Evolutionary conservation across 179 eudicot species (phyloP).

Genomic region (Silene noctiflora): DNA sequence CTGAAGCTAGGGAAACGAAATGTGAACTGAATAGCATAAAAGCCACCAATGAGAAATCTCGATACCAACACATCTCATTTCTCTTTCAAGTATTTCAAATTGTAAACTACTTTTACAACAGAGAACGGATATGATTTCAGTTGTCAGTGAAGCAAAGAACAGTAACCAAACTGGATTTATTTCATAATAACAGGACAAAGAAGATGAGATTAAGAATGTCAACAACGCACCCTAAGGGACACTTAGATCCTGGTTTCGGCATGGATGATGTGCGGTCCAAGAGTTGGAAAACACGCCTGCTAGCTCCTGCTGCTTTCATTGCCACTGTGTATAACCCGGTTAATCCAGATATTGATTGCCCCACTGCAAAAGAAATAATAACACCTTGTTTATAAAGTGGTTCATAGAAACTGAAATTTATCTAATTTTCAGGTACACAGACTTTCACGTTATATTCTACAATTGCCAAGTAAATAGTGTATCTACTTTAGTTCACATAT

Average conservation of each 20-base stretch:
- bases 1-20: background rate
- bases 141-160: background rate
- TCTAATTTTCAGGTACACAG: background rate
- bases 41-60: background rate
- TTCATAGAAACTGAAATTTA: background rate
- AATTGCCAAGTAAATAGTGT: slow-evolving; percentile 3
- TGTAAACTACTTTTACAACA: background rate
- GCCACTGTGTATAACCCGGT: slow-evolving; percentile 70
- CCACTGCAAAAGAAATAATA: slow-evolving; percentile 48
- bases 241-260: slow-evolving; percentile 64
- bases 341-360: slow-evolving; percentile 67
- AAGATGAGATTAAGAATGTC: slow-evolving; percentile 11
- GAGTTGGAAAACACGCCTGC: slow-evolving; percentile 89
- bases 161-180: slow-evolving; percentile 2
- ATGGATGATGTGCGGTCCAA: slow-evolving; percentile 79
- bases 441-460: background rate
- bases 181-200: background rate
- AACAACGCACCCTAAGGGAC: slow-evolving; percentile 67
- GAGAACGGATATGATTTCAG: background rate
- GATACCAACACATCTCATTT: background rate
- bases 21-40: background rate
- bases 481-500: background rate
- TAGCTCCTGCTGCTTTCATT: slow-evolving; percentile 99
- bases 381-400: background rate
- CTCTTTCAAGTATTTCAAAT: background rate